phyloP scores from a whole-genome alignment of 2,329 filamentous ascomycete species.

The Hortaea sp. region DNA sequence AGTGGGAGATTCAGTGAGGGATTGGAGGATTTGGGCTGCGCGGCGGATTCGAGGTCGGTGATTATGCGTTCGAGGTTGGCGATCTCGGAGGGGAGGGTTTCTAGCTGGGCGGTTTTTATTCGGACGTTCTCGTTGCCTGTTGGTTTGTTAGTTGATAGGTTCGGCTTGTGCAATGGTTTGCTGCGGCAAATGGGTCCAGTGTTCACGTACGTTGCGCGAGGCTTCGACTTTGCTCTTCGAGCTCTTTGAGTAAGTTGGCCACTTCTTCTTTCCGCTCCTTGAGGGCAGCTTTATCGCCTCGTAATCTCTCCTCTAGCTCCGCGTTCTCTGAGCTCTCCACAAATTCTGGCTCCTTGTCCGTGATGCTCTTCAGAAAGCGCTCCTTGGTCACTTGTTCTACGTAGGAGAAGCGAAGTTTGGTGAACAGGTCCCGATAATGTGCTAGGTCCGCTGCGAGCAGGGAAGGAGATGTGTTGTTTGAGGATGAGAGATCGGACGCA shows the following conservation, averaged over 20 bases:
- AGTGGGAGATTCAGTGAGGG: constrained; percentile 35
- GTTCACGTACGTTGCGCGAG: constrained; percentile 40
- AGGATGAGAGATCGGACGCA: constrained; percentile 3
- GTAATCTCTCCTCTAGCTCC: constrained; percentile 61
- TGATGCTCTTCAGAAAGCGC: constrained; percentile 88
- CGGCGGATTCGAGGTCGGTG: constrained; percentile 31
- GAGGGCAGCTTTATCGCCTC: constrained; percentile 61
- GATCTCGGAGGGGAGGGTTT: constrained; percentile 43
- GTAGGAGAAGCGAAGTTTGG: constrained; percentile 93
- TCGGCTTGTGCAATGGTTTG: constrained; percentile 1
- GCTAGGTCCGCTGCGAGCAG: constrained; percentile 72
- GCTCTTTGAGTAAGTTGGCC: constrained; percentile 57
- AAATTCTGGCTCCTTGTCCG: constrained; percentile 79
- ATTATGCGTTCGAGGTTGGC: constrained; percentile 42
- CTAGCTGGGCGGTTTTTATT: constrained; percentile 42
- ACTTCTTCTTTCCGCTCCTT: constrained; percentile 75
- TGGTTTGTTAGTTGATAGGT: background rate
- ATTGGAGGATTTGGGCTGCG: constrained; percentile 21
- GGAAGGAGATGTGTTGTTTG: constrained; percentile 41
- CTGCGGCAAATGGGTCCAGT: background rate
- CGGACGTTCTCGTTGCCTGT: constrained; percentile 46
- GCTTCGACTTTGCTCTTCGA: constrained; percentile 56
- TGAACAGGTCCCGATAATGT: constrained; percentile 92
- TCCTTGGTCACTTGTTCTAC: constrained; percentile 98
- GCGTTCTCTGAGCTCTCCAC: constrained; percentile 75